Evolutionary conservation across 2,329 filamentous ascomycete species (phyloP).

Genomic region (Cylindrodendrum hubeiense): DNA sequence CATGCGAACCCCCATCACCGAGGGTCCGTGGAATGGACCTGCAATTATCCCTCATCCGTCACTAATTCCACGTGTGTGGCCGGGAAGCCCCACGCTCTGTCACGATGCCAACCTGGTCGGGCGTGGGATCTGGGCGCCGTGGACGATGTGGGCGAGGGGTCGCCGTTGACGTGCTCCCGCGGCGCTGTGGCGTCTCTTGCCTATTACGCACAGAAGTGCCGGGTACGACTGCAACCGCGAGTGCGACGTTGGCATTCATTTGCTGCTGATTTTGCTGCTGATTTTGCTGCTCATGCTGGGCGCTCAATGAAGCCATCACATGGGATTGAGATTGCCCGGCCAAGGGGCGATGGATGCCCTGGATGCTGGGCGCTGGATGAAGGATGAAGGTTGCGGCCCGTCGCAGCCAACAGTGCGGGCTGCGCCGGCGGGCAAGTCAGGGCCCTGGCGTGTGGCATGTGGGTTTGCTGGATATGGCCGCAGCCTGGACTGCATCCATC

Average conservation of each 20-base stretch:
- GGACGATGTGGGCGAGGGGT: slow-evolving; percentile 9
- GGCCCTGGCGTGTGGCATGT: not conserved
- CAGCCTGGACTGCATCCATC: not conserved
- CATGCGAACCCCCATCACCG: slow-evolving; percentile 14
- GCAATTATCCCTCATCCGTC: slow-evolving; percentile 21
- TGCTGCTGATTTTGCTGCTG: no score
- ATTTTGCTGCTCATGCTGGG: not conserved
- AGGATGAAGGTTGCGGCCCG: not conserved
- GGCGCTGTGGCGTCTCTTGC: not conserved
- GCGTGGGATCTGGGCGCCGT: slow-evolving; percentile 42
- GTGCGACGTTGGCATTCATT: no score
- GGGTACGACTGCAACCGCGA: not conserved
- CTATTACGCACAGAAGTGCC: not conserved
- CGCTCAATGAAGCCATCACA: not conserved
- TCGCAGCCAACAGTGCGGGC: slow-evolving; percentile 1
- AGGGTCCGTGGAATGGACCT: slow-evolving; percentile 10
- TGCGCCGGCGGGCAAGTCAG: not conserved
- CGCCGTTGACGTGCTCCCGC: slow-evolving; percentile 31
- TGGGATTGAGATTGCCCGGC: not conserved
- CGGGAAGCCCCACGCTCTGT: slow-evolving; percentile 34
- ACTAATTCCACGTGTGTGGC: slow-evolving; percentile 28
- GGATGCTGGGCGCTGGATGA: no score
- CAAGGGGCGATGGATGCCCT: not conserved
- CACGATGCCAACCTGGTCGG: slow-evolving; percentile 28
- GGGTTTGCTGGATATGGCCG: not conserved